Base-by-base conservation (phyloP, 352 stramenopile species). In the Globisporangium irregulare region DNA sequence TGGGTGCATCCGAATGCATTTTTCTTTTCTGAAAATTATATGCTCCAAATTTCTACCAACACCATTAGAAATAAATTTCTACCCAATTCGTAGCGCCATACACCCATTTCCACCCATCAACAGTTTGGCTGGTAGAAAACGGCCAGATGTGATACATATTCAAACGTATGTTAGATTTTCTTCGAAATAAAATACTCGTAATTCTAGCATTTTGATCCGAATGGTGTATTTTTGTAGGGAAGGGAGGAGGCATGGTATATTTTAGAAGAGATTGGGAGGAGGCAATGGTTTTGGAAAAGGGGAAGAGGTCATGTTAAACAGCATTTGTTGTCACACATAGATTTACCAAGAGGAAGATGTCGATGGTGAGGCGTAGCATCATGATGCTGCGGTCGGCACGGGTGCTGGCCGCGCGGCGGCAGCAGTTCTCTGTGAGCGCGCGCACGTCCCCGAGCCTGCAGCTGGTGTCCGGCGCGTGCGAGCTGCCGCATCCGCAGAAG, bases 401-500 rank as follows among this genome's bases (percentile, higher is more conserved):
- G n/a, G 38, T 62, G 56, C 41, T 55, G 55, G 51, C 62, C 32
- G 43, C 24, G 54, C 59, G 27, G 58, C 54, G 56, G 5, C 29
- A 29, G 9, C 29, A 29, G 15, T 53, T 77, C 34, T 79, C 67
- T 34, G 59, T 72, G n/a, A 60, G 72, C n/a, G 56, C 62, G 38
- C 70, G 75, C 25, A 73, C 68, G 29, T 51, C 55, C n/a, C 59
- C 69, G 4, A 64, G 65, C 14, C 73, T 91, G 53, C 75, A 73
- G 24, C 76, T 94, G 3, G 70, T 90, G 29, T 90, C 86, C 25
- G 82, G 86, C 22, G 82, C 75, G n/a, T 94, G 84, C 56, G 80
- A 81, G 48, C 73, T 97, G 51, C 87, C 89, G 64, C 89, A 97
- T 58, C 86, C 90, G 8, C 82, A 94, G 72, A 97, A 97, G 68